These are phyloP conservation scores for Aspergillus sp. DNA, from an alignment of 2,329 filamentous ascomycete genomes.

Conservation along the genomic window DNA sequence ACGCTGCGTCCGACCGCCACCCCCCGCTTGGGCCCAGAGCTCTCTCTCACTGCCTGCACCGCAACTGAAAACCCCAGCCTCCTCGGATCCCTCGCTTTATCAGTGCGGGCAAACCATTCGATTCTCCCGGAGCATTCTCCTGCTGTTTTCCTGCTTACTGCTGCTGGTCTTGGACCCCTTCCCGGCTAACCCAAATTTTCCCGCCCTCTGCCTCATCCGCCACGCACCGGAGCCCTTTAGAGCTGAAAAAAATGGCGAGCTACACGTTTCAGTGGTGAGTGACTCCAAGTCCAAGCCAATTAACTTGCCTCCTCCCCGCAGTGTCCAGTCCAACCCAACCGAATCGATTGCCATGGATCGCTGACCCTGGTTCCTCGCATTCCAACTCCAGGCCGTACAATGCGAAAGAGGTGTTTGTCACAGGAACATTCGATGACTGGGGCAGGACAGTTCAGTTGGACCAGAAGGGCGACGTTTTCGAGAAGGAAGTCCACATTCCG, in stretches of 20 bases:
- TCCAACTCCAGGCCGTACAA: slow-evolving; percentile 67
- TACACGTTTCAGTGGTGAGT: slow-evolving; percentile 42
- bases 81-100: slow-evolving; percentile 5
- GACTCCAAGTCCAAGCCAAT: neutral
- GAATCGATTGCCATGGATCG: slow-evolving; percentile 6
- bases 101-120: neutral
- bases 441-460: slow-evolving; percentile 80
- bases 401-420: slow-evolving; percentile 87
- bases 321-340: neutral
- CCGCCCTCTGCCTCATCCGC: neutral
- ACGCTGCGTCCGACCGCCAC: slow-evolving; percentile 12
- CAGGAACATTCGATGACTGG: slow-evolving; percentile 95
- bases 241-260: slow-evolving; percentile 29
- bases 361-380: slow-evolving; percentile 31
- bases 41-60: neutral
- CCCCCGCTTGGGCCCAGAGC: slow-evolving; percentile 15
- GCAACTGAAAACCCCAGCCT: slow-evolving; percentile 13
- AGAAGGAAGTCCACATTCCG: slow-evolving; percentile 76
- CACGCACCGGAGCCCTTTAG: neutral
- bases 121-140: neutral
- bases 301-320: neutral
- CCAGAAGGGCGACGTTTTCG: slow-evolving; percentile 69
- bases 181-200: neutral
- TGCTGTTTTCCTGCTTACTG: no score
- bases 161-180: neutral